phyloP scores from a whole-genome alignment of 352 stramenopile genomes.

The Phytophthora cryptogea region DNA sequence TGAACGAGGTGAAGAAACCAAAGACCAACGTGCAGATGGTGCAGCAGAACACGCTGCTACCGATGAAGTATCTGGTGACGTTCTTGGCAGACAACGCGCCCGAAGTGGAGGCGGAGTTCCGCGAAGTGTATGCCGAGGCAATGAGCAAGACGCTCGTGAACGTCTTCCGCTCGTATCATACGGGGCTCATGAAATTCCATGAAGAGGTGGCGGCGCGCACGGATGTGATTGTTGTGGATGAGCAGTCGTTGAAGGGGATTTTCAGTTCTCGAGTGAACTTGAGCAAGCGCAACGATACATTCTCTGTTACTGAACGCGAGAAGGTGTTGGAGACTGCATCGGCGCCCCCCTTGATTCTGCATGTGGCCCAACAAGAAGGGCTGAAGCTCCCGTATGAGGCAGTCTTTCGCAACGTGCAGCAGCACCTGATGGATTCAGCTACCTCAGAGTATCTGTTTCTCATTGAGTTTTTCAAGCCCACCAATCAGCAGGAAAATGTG shows the following conservation, averaged over 20 bases:
- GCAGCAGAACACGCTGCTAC: constrained; percentile 96
- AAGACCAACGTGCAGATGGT: constrained; percentile 99
- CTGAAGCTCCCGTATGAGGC: constrained; percentile 96
- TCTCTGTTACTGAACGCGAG: constrained; percentile 91
- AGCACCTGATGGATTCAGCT: constrained; percentile 97
- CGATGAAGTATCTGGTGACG: constrained; percentile 95
- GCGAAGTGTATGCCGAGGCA: constrained; percentile 95
- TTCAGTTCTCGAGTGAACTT: constrained; percentile 92
- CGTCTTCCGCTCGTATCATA: constrained; percentile 97
- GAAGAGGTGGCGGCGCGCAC: constrained; percentile 91
- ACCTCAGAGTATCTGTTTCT: constrained; percentile 98
- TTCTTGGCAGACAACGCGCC: constrained; percentile 95
- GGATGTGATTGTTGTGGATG: constrained; percentile 96
- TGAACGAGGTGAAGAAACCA: constrained; percentile 94
- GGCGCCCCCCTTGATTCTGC: constrained; percentile 91
- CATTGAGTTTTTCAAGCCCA: constrained; percentile 92
- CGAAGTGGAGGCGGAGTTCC: constrained; percentile 95
- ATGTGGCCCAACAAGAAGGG: constrained; percentile 93
- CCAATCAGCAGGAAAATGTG: constrained; percentile 63
- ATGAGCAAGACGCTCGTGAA: constrained; percentile 96
- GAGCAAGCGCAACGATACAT: constrained; percentile 96
- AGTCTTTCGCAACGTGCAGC: constrained; percentile 95
- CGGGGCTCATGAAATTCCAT: constrained; percentile 94
- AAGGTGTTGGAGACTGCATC: constrained; percentile 88
- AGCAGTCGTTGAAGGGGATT: constrained; percentile 91